Conservation (phyloP, 2,329 filamentous ascomycete species). For the Alternaria consortialis region DNA sequence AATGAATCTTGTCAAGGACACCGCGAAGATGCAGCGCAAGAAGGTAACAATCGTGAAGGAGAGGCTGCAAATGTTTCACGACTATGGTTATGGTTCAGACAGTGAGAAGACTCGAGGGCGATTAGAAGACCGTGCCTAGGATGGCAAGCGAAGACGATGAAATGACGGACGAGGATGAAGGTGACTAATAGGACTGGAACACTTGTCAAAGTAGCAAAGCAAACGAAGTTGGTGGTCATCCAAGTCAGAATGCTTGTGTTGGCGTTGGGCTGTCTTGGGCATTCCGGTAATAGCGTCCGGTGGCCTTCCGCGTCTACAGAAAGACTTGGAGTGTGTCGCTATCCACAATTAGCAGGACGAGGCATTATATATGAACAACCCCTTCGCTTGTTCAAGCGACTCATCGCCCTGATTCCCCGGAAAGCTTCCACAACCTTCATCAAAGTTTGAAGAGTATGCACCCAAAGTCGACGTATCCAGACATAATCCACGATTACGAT, state of each 20-base stretch:
- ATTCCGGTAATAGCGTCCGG: too few relatives aligned
- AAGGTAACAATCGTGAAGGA: slow-evolving; percentile 3
- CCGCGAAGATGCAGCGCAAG: background rate
- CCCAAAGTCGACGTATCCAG: too few relatives aligned
- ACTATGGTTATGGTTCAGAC: background rate
- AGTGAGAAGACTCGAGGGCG: background rate
- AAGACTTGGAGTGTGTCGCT: too few relatives aligned
- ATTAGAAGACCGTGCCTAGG: background rate
- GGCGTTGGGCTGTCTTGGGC: background rate
- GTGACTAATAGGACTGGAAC: background rate
- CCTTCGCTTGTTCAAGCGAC: too few relatives aligned
- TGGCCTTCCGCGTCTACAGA: too few relatives aligned
- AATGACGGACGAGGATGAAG: background rate
- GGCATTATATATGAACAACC: too few relatives aligned
- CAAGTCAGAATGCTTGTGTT: background rate
- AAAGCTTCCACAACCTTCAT: too few relatives aligned
- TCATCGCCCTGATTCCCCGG: too few relatives aligned
- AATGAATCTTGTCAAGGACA: slow-evolving; percentile 2
- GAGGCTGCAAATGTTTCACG: background rate
- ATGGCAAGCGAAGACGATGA: background rate
- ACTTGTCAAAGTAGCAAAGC: background rate
- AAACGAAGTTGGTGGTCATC: background rate
- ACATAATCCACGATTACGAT: too few relatives aligned
- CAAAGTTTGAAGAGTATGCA: too few relatives aligned
- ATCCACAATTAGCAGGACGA: too few relatives aligned